Evolutionary conservation across 2,329 filamentous ascomycete genomes (phyloP).

Genomic region (Thielaviopsis cerberus): DNA sequence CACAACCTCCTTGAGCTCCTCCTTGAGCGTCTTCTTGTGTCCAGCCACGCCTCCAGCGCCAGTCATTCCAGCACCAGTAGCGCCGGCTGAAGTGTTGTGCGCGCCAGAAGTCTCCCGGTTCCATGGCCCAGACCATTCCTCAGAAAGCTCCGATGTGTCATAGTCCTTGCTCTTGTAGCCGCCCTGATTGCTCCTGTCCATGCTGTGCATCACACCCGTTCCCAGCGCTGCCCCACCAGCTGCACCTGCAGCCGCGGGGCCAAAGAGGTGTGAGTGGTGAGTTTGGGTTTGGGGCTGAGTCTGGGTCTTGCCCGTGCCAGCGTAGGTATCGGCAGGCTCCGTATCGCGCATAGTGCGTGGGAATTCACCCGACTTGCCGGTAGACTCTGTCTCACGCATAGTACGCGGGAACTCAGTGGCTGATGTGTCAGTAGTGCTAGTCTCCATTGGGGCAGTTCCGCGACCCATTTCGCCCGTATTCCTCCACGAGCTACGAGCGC

Average conservation of each 20-base stretch:
- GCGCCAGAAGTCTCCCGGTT: background rate
- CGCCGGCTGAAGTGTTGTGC: background rate
- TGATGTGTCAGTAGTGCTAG: background rate
- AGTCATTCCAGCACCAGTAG: background rate
- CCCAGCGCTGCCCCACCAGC: background rate
- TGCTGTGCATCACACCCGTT: background rate
- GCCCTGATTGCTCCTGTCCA: background rate
- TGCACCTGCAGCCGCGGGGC: background rate
- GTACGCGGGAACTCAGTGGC: background rate
- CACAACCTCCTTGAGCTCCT: constrained; percentile 9
- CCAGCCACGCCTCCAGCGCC: background rate
- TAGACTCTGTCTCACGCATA: background rate
- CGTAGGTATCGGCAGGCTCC: background rate
- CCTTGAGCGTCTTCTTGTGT: constrained; percentile 6
- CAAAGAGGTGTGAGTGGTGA: background rate
- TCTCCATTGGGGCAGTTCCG: background rate
- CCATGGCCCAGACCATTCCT: constrained; percentile 11
- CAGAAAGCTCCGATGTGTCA: constrained; percentile 5
- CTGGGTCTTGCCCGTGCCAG: background rate
- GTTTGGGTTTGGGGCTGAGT: background rate
- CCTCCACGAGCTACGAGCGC: background rate
- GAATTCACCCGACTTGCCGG: background rate
- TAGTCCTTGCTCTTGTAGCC: background rate
- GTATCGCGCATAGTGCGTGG: background rate
- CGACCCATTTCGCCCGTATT: background rate